Evolutionary conservation across 305 asterid genomes (phyloP).

Genomic region (Fraxinus baroniana): DNA sequence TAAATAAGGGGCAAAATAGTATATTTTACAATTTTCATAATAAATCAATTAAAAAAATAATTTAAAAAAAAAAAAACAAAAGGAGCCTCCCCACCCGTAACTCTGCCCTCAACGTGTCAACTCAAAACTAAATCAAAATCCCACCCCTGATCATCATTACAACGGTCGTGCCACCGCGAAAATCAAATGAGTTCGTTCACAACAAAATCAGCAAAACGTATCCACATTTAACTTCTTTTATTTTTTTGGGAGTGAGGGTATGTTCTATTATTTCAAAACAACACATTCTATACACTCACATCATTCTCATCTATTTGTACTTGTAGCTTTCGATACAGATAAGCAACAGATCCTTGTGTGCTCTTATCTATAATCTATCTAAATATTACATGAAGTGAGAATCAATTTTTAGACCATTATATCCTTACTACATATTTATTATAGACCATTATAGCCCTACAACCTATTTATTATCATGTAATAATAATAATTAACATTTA

Average conservation of each 20-base stretch:
- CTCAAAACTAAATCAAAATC: no score
- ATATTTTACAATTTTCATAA: not conserved
- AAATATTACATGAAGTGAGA: no score
- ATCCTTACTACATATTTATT: no score
- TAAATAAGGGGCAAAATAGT: not conserved
- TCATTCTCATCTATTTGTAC: constrained; percentile 17
- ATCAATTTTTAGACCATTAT: no score
- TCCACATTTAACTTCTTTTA: not conserved
- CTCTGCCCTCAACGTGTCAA: no score
- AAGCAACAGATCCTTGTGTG: constrained; percentile 2
- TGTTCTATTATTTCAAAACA: not conserved
- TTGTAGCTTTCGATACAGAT: constrained; percentile 14
- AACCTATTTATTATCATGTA: no score
- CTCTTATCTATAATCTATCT: not conserved
- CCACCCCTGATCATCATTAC: no score
- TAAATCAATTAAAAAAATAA: not conserved
- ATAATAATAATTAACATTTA: no score
- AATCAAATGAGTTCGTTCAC: not conserved
- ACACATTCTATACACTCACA: not conserved
- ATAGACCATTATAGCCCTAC: no score
- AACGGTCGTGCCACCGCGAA: no score
- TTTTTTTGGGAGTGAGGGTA: not conserved
- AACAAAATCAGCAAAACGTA: not conserved
- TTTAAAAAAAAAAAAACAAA: no score
- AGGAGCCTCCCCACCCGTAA: no score